phyloP scores from a whole-genome alignment of 345 rosid genomes.

The Sisymbrium altissimum region DNA sequence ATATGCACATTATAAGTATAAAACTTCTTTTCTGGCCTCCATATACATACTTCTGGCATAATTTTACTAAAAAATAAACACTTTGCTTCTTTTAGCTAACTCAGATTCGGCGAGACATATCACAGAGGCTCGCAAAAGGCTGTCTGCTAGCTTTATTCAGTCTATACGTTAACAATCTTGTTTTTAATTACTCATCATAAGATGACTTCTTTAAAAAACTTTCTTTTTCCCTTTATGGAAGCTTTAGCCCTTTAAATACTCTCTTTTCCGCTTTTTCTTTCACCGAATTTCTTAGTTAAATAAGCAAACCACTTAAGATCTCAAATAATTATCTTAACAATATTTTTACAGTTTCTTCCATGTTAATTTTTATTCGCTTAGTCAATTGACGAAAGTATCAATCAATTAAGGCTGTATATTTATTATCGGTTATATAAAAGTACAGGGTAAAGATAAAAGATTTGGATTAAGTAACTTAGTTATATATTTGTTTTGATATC shows the following conservation, averaged over 20 bases:
- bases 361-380: background rate
- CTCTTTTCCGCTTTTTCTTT: constrained; percentile 7
- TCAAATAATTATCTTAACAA: background rate
- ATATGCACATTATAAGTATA: background rate
- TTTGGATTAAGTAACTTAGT: background rate
- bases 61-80: background rate
- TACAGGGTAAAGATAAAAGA: background rate
- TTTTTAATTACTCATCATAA: constrained; percentile 17
- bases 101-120: constrained; percentile 33
- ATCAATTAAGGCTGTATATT: background rate
- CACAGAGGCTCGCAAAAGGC: constrained; percentile 33
- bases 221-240: constrained; percentile 28
- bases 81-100: constrained; percentile 21
- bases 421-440: background rate
- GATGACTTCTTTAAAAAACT: constrained; percentile 22
- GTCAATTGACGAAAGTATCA: background rate
- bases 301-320: background rate
- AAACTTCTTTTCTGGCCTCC: background rate
- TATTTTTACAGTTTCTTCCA: background rate
- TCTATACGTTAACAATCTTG: constrained; percentile 27
- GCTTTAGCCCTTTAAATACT: constrained; percentile 26
- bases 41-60: constrained; percentile 3
- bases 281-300: constrained; percentile 2
- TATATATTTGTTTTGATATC: background rate
- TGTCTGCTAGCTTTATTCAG: constrained; percentile 34